Evolutionary conservation across 2,329 filamentous ascomycete genomes (phyloP).

Genomic region (Onygena corvina): DNA sequence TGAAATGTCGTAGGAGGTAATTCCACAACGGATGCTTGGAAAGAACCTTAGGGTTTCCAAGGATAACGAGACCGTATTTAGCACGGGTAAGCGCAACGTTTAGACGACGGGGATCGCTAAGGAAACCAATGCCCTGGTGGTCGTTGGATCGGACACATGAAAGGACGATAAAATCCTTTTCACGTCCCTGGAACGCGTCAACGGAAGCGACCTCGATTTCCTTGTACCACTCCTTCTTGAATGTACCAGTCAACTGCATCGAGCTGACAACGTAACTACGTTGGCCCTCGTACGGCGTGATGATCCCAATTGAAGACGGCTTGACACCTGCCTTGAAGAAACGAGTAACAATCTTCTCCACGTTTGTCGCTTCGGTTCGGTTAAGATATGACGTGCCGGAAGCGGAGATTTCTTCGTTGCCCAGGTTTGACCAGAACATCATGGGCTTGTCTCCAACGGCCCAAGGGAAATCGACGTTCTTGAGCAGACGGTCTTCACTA

Average conservation of each 20-base stretch:
- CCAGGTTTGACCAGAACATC: conserved; percentile 99
- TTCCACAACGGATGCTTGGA: conserved; percentile 98
- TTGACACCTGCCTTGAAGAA: conserved; percentile 99
- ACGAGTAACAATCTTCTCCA: conserved; percentile 94
- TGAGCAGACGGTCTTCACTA: conserved; percentile 71
- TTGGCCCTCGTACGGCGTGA: conserved; percentile 96
- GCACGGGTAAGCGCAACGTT: conserved; percentile 95
- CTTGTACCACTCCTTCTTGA: conserved; percentile 98
- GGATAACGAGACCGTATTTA: conserved; percentile 90
- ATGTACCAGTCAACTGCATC: conserved; percentile 96
- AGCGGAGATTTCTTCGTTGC: conserved; percentile 94
- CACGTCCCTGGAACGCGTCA: conserved; percentile 95
- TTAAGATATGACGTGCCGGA: conserved; percentile 97
- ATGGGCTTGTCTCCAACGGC: conserved; percentile 86
- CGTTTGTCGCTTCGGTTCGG: conserved; percentile 89
- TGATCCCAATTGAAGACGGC: conserved; percentile 86
- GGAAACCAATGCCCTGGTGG: conserved; percentile 96
- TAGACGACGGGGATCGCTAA: conserved; percentile 91
- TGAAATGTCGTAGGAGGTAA: conserved; percentile 87
- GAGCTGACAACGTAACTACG: conserved; percentile 96
- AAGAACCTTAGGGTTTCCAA: conserved; percentile 93
- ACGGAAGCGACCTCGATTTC: conserved; percentile 97
- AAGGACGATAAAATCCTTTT: conserved; percentile 97
- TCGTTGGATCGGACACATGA: conserved; percentile 98
- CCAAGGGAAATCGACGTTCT: conserved; percentile 97